Conservation (phyloP, 768 basidiomycete species). For the Tricholoma terreum region DNA sequence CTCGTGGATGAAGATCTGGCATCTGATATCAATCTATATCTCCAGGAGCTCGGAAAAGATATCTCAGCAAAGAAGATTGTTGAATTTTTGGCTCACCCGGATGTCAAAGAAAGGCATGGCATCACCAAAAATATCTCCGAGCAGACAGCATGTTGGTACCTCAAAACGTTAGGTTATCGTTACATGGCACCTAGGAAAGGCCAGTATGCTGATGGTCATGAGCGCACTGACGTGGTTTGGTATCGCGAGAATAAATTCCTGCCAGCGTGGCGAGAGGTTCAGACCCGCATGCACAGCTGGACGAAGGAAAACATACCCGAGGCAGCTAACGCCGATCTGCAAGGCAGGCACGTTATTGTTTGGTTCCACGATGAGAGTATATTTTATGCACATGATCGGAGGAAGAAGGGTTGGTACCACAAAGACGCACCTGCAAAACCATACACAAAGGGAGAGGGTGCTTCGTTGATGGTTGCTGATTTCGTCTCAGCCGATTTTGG, state of each 20-base stretch:
- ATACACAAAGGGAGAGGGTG: constrained; percentile 15
- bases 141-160: constrained; percentile 10
- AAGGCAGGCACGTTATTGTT: too few species aligned
- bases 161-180: constrained; percentile 15
- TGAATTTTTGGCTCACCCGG: constrained; percentile 15
- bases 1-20: constrained; percentile 28
- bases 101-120: constrained; percentile 20
- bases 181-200: constrained; percentile 5
- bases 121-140: too few species aligned
- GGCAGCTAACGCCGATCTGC: too few species aligned
- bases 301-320: constrained; percentile 6
- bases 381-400: too few species aligned
- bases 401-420: too few species aligned
- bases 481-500: not conserved
- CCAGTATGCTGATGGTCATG: constrained; percentile 20
- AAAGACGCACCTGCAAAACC: too few species aligned
- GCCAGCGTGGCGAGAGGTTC: constrained; percentile 10
- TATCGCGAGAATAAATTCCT: constrained; percentile 27
- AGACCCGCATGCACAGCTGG: not conserved
- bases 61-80: constrained; percentile 21
- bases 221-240: constrained; percentile 30
- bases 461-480: constrained; percentile 22
- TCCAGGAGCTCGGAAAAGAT: constrained; percentile 21
- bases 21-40: constrained; percentile 20
- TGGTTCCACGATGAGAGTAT: too few species aligned